phyloP scores from a whole-genome alignment of 805 yeast species.

The Maudiozyma serrabonitensis region DNA sequence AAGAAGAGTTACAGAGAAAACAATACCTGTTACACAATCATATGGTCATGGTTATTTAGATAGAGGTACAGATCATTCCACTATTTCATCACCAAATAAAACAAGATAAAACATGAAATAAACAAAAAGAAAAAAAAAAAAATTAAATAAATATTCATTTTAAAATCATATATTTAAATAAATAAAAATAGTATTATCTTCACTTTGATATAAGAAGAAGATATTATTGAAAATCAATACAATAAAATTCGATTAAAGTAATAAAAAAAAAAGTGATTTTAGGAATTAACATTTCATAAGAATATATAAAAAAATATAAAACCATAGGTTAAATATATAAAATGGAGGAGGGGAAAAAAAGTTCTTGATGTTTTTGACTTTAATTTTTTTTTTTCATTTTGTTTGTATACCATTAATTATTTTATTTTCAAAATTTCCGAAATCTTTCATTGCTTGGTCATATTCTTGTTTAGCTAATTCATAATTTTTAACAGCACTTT shows the following conservation, averaged over 20 bases:
- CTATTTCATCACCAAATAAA: background rate
- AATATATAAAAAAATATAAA: too few species aligned
- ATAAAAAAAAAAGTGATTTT: background rate
- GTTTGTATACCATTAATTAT: background rate
- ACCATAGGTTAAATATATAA: too few species aligned
- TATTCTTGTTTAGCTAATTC: slow-evolving; percentile 1
- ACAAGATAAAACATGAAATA: background rate
- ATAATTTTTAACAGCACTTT: background rate
- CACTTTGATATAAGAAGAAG: too few species aligned
- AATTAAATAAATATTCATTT: background rate
- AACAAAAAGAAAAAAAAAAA: background rate
- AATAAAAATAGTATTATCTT: background rate
- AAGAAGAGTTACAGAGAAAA: slow-evolving; percentile 11
- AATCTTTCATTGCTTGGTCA: background rate
- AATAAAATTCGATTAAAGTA: too few species aligned
- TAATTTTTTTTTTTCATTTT: background rate
- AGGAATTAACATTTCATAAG: background rate
- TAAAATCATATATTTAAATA: background rate
- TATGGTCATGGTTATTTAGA: background rate
- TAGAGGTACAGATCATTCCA: background rate
- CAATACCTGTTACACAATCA: background rate
- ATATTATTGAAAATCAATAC: too few species aligned
- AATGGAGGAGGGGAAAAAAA: too few species aligned
- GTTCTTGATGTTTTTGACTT: too few species aligned
- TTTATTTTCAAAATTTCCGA: background rate